phyloP scores from a whole-genome alignment of 371 early-diverging fungal species.

The Coemansia sp. region DNA sequence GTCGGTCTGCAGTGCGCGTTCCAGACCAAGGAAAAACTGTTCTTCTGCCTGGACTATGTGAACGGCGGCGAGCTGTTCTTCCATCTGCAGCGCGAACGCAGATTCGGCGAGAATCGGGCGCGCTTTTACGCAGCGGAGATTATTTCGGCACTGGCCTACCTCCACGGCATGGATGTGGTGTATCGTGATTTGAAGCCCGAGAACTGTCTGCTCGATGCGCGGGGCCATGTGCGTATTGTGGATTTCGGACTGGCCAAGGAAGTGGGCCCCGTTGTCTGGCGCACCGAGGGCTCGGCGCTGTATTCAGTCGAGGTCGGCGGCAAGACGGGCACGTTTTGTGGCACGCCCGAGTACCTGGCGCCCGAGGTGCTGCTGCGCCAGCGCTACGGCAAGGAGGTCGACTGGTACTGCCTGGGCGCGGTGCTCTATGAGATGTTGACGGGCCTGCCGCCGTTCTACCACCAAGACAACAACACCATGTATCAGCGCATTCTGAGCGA shows the following conservation, averaged over 20 bases:
- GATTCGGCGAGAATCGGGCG: conserved; percentile 87
- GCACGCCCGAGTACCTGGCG: conserved; percentile 97
- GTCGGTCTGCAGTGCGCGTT: conserved; percentile 90
- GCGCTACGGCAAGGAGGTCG: conserved; percentile 96
- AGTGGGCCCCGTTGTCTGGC: conserved; percentile 80
- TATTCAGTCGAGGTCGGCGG: conserved; percentile 65
- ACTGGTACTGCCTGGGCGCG: conserved; percentile 98
- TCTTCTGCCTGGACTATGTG: conserved; percentile 94
- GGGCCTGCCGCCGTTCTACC: conserved; percentile 95
- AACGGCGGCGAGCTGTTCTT: conserved; percentile 96
- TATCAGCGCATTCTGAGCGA: conserved; percentile 92
- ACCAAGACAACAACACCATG: conserved; percentile 88
- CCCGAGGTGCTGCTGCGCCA: conserved; percentile 97
- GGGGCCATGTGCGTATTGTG: conserved; percentile 96
- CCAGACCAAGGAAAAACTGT: conserved; percentile 84
- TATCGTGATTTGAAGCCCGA: conserved; percentile 97
- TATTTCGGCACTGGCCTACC: conserved; percentile 79
- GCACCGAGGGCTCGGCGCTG: conserved; percentile 59
- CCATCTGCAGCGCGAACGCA: conserved; percentile 85
- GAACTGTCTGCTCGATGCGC: conserved; percentile 84
- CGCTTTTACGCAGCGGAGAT: conserved; percentile 80
- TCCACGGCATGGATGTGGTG: conserved; percentile 89
- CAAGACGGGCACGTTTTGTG: conserved; percentile 96
- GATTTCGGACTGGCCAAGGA: conserved; percentile 99
- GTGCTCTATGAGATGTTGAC: conserved; percentile 95